Evolutionary conservation across 371 early-diverging fungal species (phyloP).

Genomic region (Mortierella sp.): DNA sequence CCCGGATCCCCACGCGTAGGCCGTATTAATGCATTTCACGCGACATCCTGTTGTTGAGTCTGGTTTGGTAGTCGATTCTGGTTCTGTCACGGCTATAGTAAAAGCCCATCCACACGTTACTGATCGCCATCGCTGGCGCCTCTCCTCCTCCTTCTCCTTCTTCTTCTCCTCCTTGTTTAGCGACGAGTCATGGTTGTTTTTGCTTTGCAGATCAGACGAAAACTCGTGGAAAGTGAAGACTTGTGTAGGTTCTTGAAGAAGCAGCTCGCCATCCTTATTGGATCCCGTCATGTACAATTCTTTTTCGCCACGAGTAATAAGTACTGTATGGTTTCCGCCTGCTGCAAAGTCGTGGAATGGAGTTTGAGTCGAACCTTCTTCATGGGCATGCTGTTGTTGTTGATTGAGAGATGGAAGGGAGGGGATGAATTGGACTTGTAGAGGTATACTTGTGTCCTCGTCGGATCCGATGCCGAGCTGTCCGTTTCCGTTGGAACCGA

Average conservation of each 20-base stretch:
- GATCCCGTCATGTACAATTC: conserved; percentile 56
- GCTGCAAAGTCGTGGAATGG: conserved; percentile 57
- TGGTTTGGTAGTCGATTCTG: conserved; percentile 6
- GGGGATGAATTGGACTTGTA: conserved; percentile 7
- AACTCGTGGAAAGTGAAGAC: conserved; percentile 28
- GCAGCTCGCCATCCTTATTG: conserved; percentile 57
- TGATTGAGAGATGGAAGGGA: conserved; percentile 6
- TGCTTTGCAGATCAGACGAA: conserved; percentile 10
- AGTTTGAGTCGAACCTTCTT: background rate
- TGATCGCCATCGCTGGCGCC: conserved; percentile 55
- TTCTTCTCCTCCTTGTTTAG: background rate
- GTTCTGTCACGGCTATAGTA: conserved; percentile 60
- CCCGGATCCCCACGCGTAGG: conserved; percentile 67
- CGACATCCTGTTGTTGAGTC: background rate
- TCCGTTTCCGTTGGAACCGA: conserved; percentile 76
- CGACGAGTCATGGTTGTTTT: conserved; percentile 5
- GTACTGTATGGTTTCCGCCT: conserved; percentile 77
- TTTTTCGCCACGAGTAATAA: conserved; percentile 57
- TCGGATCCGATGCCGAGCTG: conserved; percentile 71
- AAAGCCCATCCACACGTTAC: conserved; percentile 75
- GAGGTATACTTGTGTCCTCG: conserved; percentile 45
- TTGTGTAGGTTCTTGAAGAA: conserved; percentile 26
- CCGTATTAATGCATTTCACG: conserved; percentile 4
- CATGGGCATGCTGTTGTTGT: background rate
- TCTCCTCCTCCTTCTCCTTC: background rate